A percentile compares a stretch with the other conserved stretches of the same genome.
phyloP scores from a whole-genome alignment of 768 basidiomycete species.

The Suillus alpinus region DNA sequence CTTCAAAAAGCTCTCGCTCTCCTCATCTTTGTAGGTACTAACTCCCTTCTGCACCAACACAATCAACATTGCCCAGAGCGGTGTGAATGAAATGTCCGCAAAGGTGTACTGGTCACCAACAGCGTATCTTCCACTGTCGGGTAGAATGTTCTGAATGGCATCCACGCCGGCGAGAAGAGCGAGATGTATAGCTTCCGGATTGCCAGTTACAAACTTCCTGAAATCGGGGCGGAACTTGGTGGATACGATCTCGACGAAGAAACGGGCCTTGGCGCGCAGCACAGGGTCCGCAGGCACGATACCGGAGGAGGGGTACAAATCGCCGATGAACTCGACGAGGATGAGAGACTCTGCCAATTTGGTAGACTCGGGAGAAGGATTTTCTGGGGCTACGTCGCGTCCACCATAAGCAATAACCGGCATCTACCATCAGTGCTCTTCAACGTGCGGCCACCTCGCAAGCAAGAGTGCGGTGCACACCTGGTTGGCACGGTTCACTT shows the following conservation, averaged over 20 bases:
- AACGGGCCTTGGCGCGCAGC: too few species aligned
- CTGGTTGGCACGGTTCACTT: constrained; percentile 67
- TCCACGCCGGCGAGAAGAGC: constrained; percentile 41
- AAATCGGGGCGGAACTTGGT: constrained; percentile 39
- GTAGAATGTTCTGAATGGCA: constrained; percentile 49
- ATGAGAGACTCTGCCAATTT: constrained; percentile 67
- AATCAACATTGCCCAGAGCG: constrained; percentile 57
- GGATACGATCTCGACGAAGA: constrained; percentile 57
- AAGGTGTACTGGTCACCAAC: constrained; percentile 35
- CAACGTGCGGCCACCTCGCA: neutral
- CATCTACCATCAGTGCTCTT: constrained; percentile 32
- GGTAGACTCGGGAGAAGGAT: too few species aligned
- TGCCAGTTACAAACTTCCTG: neutral
- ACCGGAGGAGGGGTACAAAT: constrained; percentile 46
- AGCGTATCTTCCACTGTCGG: constrained; percentile 40
- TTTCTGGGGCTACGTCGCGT: constrained; percentile 49
- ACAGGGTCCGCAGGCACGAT: constrained; percentile 56
- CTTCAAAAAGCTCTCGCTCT: constrained; percentile 43
- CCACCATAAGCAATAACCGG: constrained; percentile 64
- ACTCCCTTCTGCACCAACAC: constrained; percentile 46
- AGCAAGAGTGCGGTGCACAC: constrained; percentile 29
- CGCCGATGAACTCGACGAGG: constrained; percentile 65
- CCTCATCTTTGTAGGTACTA: constrained; percentile 47
- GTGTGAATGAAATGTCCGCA: constrained; percentile 59
- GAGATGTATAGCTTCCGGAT: neutral